Conservation (phyloP, 345 rosid species). For the Brassica incana region DNA sequence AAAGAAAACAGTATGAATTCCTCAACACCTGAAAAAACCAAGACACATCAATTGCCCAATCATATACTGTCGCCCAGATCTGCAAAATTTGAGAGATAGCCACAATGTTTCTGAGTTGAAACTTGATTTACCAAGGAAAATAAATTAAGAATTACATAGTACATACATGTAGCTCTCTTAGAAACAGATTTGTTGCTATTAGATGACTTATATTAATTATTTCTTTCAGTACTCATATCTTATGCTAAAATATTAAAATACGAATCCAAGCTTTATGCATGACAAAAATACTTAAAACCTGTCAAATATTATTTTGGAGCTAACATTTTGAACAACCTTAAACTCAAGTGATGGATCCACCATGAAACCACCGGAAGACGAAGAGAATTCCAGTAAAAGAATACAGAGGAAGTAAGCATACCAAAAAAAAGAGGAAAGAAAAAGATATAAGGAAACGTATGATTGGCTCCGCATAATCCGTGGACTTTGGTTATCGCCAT, state of each 20-base stretch:
- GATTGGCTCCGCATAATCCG: neutral
- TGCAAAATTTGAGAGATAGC: neutral
- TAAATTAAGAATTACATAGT: neutral
- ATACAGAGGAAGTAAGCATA: neutral
- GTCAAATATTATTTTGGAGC: neutral
- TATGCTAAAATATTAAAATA: no score
- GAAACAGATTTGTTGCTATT: neutral
- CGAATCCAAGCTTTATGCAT: neutral
- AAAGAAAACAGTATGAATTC: neutral
- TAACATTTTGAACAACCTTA: neutral
- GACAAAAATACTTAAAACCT: neutral
- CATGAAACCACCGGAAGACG: no score
- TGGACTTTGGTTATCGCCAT: neutral
- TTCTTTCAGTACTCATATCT: neutral
- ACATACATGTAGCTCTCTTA: neutral
- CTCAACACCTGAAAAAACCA: neutral
- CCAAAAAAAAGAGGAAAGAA: neutral
- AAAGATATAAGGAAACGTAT: neutral
- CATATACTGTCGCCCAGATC: no score
- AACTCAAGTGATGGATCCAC: neutral
- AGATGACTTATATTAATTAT: neutral
- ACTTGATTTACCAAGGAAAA: neutral
- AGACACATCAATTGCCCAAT: neutral
- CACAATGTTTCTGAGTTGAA: neutral
- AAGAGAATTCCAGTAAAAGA: no score